phyloP scores from a whole-genome alignment of 2,329 filamentous ascomycete species.

The Cladosporium sp. region DNA sequence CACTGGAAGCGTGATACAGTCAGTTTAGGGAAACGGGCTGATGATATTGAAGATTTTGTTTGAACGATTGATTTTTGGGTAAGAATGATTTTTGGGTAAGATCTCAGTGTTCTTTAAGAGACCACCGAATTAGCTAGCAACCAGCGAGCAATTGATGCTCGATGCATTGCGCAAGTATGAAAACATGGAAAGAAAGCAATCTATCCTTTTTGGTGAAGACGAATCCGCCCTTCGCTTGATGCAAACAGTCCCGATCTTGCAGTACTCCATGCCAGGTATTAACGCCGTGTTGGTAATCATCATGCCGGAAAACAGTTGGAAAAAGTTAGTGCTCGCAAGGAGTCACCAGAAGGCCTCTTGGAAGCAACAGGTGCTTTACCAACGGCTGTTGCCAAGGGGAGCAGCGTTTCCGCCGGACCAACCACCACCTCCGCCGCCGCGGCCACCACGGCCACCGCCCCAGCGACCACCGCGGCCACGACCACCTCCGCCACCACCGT shows the following conservation, averaged over 20 bases:
- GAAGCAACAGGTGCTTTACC: constrained; percentile 39
- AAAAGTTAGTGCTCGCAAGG: not conserved
- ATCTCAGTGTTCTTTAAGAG: too few species aligned
- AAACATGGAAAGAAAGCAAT: constrained; percentile 6
- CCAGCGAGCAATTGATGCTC: not conserved
- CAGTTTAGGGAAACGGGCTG: not conserved
- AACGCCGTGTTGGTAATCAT: constrained; percentile 8
- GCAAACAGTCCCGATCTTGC: constrained; percentile 1
- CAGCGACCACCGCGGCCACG: constrained; percentile 53
- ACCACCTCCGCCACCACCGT: constrained; percentile 76
- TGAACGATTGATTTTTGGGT: too few species aligned
- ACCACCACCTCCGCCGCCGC: constrained; percentile 32
- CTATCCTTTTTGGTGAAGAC: constrained; percentile 6
- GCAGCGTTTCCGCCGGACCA: constrained; percentile 57
- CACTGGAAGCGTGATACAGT: too few species aligned
- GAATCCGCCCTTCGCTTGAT: constrained; percentile 2
- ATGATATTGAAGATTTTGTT: not conserved
- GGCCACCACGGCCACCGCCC: constrained; percentile 54
- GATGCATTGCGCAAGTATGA: not conserved
- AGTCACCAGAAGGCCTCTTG: not conserved
- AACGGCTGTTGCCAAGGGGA: constrained; percentile 53
- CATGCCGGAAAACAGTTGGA: not conserved
- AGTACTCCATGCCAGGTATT: constrained; percentile 3
- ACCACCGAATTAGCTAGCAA: not conserved
- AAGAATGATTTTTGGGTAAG: too few species aligned